phyloP scores from a whole-genome alignment of 805 yeast genomes.

The Candida pini region DNA sequence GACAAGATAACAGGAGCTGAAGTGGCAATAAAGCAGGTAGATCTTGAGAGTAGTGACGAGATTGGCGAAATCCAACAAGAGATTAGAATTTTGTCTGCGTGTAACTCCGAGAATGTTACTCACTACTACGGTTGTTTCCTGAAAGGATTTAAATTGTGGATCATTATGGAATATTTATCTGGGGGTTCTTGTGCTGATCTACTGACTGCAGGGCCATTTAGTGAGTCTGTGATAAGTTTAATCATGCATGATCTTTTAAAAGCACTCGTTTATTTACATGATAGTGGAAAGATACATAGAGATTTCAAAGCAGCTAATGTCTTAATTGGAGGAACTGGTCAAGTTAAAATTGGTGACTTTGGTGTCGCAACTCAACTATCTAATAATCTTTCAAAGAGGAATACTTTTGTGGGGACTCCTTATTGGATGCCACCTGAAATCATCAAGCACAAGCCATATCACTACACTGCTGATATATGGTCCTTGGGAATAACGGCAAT shows the following conservation, averaged over 20 bases:
- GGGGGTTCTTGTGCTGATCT: slow-evolving; percentile 74
- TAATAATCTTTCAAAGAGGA: slow-evolving; percentile 46
- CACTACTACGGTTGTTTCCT: slow-evolving; percentile 68
- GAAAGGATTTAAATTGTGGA: slow-evolving; percentile 66
- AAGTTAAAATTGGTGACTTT: slow-evolving; percentile 88
- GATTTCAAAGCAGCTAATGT: slow-evolving; percentile 95
- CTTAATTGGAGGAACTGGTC: slow-evolving; percentile 60
- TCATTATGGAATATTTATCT: slow-evolving; percentile 73
- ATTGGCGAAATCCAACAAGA: slow-evolving; percentile 69
- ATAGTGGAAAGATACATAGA: slow-evolving; percentile 76
- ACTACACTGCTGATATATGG: slow-evolving; percentile 77
- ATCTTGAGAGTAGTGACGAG: slow-evolving; percentile 66
- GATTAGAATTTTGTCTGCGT: slow-evolving; percentile 61
- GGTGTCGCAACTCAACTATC: slow-evolving; percentile 85
- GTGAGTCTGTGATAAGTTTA: slow-evolving; percentile 48
- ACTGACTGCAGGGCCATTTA: slow-evolving; percentile 52
- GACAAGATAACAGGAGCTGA: slow-evolving; percentile 37
- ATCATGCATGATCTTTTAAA: slow-evolving; percentile 49
- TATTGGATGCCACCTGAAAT: slow-evolving; percentile 66
- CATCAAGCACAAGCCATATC: slow-evolving; percentile 47
- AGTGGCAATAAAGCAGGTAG: slow-evolving; percentile 64
- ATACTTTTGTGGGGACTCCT: slow-evolving; percentile 56
- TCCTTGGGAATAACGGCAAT: slow-evolving; percentile 74
- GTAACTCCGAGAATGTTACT: slow-evolving; percentile 58
- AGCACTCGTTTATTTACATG: slow-evolving; percentile 64